Conservation (phyloP, 352 stramenopile species). For the Phytophthora constricta region DNA sequence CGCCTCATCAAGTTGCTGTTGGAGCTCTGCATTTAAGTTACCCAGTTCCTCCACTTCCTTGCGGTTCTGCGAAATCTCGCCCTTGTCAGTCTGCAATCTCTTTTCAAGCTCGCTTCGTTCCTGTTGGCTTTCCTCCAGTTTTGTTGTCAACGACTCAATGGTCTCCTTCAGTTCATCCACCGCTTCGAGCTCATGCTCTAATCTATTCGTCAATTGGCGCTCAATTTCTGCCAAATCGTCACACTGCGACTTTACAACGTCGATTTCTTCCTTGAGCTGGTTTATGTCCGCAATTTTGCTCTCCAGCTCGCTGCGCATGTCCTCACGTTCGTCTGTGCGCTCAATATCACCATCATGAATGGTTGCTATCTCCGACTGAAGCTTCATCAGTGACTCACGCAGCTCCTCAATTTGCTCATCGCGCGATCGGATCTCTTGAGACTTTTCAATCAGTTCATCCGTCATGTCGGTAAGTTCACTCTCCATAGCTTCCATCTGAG, state of each 20-base stretch:
- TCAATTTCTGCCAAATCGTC: conserved; percentile 64
- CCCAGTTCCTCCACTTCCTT: conserved; percentile 62
- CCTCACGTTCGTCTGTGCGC: conserved; percentile 47
- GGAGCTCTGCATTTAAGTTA: conserved; percentile 55
- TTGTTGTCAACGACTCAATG: conserved; percentile 50
- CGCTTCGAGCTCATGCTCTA: conserved; percentile 55
- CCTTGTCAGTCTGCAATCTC: conserved; percentile 54
- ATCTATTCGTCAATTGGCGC: conserved; percentile 35
- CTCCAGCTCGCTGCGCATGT: conserved; percentile 42
- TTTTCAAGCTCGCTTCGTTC: conserved; percentile 45
- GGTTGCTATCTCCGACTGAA: conserved; percentile 58
- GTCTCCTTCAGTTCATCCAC: conserved; percentile 52
- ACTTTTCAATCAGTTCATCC: conserved; percentile 80
- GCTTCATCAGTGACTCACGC: conserved; percentile 44
- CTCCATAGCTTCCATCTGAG: conserved; percentile 79
- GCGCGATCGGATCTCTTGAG: conserved; percentile 67
- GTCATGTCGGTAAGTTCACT: conserved; percentile 78
- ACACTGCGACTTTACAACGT: conserved; percentile 51
- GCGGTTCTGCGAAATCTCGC: conserved; percentile 60
- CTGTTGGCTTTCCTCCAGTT: conserved; percentile 46
- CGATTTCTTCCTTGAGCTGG: conserved; percentile 45
- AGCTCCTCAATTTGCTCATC: conserved; percentile 71
- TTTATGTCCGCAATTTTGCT: conserved; percentile 44
- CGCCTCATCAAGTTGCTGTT: conserved; percentile 57
- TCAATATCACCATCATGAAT: conserved; percentile 59